phyloP scores from a whole-genome alignment of 768 basidiomycete species.

The Boletus tomentosulus region DNA sequence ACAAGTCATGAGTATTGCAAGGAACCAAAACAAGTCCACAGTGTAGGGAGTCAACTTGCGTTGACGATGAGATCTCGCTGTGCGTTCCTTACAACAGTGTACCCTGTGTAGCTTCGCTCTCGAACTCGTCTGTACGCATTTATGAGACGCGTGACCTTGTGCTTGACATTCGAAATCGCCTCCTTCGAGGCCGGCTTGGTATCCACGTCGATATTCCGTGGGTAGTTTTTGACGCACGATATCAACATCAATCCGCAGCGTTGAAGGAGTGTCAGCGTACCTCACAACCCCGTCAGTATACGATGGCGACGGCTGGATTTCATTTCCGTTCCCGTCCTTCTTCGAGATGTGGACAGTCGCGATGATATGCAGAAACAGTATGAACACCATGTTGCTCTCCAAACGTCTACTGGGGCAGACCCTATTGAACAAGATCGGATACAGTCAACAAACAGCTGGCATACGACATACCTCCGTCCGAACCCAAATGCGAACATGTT shows the following conservation, averaged over 20 bases:
- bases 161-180: constrained; percentile 7
- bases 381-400: too few relatives aligned
- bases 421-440: not conserved
- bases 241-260: not conserved
- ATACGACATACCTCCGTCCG: constrained; percentile 4
- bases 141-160: not conserved
- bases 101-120: too few relatives aligned
- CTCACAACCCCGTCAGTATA: constrained; percentile 10
- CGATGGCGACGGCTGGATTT: constrained; percentile 1
- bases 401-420: too few relatives aligned
- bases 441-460: not conserved
- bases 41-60: too few relatives aligned
- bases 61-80: too few relatives aligned
- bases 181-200: not conserved
- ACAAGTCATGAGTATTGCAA: too few relatives aligned
- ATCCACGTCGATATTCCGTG: not conserved
- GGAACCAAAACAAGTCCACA: too few relatives aligned
- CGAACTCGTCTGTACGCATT: not conserved
- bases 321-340: constrained; percentile 4
- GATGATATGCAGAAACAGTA: too few relatives aligned
- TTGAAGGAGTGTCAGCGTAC: not conserved
- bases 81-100: too few relatives aligned
- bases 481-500: constrained; percentile 13
- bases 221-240: not conserved
- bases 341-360: constrained; percentile 5